Evolutionary conservation across 176 grass and related monocot species (phyloP), one percentile per base, ranked within the genome.

Genomic region (Canna indica): DNA sequence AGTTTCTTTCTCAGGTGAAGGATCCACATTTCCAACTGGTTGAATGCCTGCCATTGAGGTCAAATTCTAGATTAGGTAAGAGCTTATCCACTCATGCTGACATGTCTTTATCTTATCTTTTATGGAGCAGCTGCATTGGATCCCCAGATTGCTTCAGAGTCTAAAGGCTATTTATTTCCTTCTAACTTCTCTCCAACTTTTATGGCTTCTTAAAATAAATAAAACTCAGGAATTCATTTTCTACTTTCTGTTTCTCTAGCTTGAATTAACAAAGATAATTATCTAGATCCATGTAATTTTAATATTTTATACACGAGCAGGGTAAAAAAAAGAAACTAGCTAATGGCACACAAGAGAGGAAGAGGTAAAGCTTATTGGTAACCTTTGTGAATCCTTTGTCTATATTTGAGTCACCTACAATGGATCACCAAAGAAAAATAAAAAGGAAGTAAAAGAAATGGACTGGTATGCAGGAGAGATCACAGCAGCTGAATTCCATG

Each of bases 361-460:
- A 54, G 50, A 8, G 22, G 17, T 0, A n/a, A 5, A 54, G n/a
- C 6, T 54, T 54, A 54, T 54, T 54, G 20, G 20, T 24, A 54
- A 54, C 50, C n/a, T 54, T 54, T 54, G 50, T 54, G 50, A 54
- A 54, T 54, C 50, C 50, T 54, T 54, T 54, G 20, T 54, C 50
- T 54, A 24, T 54, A 54, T 54, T 54, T 16, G n/a, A n/a, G 50
- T 54, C 50, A 8, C 50, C 50, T 54, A 54, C 50, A 54, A 7
- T n/a, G 50, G 50, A 54, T 54, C 50, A 54, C 22, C 50, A 54
- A 54, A 54, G 6, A 8, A 53, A 53, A 9, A 24, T 22, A 5
- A n/a, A 53, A 54, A 5, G 22, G n/a, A 54, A 54, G 50, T 25
- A 54, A 54, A 54, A 54, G 50, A 16, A 16, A 54, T 54, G 50